A percentile compares a stretch with the other conserved stretches of the same genome.
These are phyloP conservation scores for baker's yeast (Saccharomyces cerevisiae) DNA, from an alignment of 805 yeast genomes.

Conservation along the genomic window DNA sequence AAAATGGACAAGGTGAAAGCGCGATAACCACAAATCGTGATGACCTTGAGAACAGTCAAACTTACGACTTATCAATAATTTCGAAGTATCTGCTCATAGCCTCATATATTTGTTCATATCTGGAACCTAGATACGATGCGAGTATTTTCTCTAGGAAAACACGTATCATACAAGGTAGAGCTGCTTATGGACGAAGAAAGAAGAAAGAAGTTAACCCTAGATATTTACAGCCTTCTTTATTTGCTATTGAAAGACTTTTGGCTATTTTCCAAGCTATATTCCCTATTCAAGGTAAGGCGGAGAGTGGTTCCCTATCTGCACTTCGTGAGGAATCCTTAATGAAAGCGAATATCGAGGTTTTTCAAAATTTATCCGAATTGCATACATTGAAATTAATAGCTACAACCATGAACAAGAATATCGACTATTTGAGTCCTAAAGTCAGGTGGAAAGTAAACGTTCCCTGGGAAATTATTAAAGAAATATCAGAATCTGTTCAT, in stretches of 20 bases:
- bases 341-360: constrained; percentile 41
- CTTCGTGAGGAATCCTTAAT: constrained; percentile 18
- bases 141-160: constrained; percentile 52
- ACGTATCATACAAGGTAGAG: constrained; percentile 39
- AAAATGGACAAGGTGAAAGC: constrained; percentile 8
- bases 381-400: constrained; percentile 44
- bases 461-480: constrained; percentile 54
- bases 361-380: constrained; percentile 52
- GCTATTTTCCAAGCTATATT: constrained; percentile 73
- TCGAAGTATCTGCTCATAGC: constrained; percentile 72
- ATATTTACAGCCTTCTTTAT: constrained; percentile 60
- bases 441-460: constrained; percentile 75
- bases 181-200: constrained; percentile 35
- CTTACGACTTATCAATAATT: constrained; percentile 45
- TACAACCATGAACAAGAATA: constrained; percentile 33
- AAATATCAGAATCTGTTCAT: constrained; percentile 53
- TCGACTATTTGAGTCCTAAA: constrained; percentile 55
- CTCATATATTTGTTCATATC: constrained; percentile 74
- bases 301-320: constrained; percentile 15
- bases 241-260: constrained; percentile 68
- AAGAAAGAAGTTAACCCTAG: constrained; percentile 49
- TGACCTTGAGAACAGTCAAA: constrained; percentile 2
- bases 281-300: constrained; percentile 30
- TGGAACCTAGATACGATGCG: constrained; percentile 61
- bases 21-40: constrained; percentile 7